Evolutionary conservation across 495 filamentous ascomycete genomes (phyloP).

Genomic region (Aspergillus bertholletiae): DNA sequence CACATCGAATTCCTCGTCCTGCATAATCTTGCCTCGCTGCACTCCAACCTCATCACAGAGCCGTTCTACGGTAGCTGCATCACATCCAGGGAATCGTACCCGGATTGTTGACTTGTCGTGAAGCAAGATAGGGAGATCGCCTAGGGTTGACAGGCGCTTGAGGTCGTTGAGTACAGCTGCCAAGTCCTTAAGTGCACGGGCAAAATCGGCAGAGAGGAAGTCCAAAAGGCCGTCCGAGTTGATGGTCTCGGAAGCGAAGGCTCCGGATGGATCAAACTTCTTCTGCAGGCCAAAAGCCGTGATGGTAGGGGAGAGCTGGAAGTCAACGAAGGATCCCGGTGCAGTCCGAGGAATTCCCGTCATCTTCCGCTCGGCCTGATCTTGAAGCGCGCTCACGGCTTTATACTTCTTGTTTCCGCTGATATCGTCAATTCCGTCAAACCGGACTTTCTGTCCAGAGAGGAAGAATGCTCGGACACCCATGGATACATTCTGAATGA

Average conservation of each 20-base stretch:
- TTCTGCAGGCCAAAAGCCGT: constrained; percentile 63
- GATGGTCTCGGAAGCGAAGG: constrained; percentile 48
- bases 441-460: constrained; percentile 81
- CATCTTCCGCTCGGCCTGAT: constrained; percentile 63
- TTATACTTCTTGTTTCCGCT: constrained; percentile 77
- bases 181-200: constrained; percentile 79
- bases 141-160: constrained; percentile 67
- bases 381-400: constrained; percentile 63
- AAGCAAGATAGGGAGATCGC: constrained; percentile 77
- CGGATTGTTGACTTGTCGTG: constrained; percentile 60
- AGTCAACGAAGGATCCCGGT: constrained; percentile 79
- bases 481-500: constrained; percentile 89
- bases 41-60: constrained; percentile 86
- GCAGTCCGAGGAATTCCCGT: constrained; percentile 47
- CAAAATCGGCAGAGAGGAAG: constrained; percentile 82
- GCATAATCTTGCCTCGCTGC: constrained; percentile 66
- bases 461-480: constrained; percentile 86
- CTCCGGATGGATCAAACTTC: constrained; percentile 24
- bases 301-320: constrained; percentile 80
- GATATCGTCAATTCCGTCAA: constrained; percentile 63
- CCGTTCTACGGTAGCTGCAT: constrained; percentile 74
- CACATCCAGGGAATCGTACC: constrained; percentile 88
- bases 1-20: constrained; percentile 72
- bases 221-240: constrained; percentile 80
- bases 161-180: constrained; percentile 77